phyloP scores from a whole-genome alignment of 176 grass and related monocot species.

The Zoysia japonica region DNA sequence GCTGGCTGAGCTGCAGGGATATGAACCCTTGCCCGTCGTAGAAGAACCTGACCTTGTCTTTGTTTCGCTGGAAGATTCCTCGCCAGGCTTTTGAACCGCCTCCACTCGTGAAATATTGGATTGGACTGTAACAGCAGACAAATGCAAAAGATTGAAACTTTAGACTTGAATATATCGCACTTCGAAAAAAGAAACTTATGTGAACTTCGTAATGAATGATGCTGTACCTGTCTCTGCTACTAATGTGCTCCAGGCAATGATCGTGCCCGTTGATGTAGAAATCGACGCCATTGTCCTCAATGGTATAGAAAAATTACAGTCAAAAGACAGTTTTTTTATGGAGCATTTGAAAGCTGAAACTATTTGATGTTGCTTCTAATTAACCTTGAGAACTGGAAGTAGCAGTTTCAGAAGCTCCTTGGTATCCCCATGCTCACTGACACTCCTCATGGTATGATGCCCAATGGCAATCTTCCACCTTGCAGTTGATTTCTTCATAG shows the following conservation, averaged over 20 bases:
- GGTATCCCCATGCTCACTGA: slow-evolving; percentile 91
- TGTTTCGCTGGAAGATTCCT: slow-evolving; percentile 47
- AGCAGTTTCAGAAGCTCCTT: slow-evolving; percentile 68
- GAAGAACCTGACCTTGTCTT: slow-evolving; percentile 71
- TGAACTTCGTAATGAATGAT: background rate
- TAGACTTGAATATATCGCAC: background rate
- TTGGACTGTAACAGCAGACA: slow-evolving; percentile 50
- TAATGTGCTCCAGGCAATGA: slow-evolving; percentile 94
- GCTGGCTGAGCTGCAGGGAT: slow-evolving; percentile 62
- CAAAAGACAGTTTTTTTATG: background rate
- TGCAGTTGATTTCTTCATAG: slow-evolving; percentile 76
- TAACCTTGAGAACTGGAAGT: slow-evolving; percentile 85
- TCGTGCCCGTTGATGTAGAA: slow-evolving; percentile 92
- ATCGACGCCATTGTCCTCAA: slow-evolving; percentile 55
- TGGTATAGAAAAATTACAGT: background rate
- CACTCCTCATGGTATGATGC: slow-evolving; percentile 91
- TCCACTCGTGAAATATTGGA: slow-evolving; percentile 91
- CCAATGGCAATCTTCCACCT: slow-evolving; percentile 91
- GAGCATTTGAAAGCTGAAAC: background rate
- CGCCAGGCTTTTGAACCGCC: slow-evolving; percentile 93
- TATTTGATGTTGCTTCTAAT: background rate
- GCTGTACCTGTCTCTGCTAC: slow-evolving; percentile 75
- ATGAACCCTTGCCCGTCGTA: slow-evolving; percentile 96
- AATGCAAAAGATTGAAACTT: background rate
- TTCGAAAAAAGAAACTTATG: background rate